Conservation (phyloP, 139 green algal species). For the Chlamydomonas asymmetrica region DNA sequence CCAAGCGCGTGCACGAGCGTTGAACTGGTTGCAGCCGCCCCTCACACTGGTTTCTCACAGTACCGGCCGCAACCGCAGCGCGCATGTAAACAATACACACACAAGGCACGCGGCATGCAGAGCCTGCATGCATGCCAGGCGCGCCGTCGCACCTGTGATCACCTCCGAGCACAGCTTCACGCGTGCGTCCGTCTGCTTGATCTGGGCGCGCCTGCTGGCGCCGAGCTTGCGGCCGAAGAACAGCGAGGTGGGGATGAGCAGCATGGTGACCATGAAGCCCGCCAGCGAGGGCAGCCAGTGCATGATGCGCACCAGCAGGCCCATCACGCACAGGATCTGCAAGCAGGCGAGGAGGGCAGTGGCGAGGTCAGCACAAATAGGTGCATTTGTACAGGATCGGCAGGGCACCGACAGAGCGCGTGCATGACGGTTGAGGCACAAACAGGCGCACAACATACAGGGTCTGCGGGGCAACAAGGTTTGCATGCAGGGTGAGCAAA, state of each 20-base stretch:
- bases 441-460: no score
- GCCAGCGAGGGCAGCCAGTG: conserved; percentile 63
- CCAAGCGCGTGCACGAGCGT: no score
- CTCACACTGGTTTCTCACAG: no score
- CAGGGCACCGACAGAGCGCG: not conserved
- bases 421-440: no score
- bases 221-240: conserved; percentile 63
- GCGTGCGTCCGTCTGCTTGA: conserved; percentile 72
- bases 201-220: conserved; percentile 37
- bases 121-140: no score
- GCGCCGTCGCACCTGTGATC: conserved; percentile 76
- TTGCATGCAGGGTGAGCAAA: no score
- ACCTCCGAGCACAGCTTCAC: conserved; percentile 83
- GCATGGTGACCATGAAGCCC: conserved; percentile 70
- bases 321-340: conserved; percentile 80
- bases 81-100: not conserved
- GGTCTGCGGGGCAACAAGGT: no score
- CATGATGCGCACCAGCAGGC: conserved; percentile 77
- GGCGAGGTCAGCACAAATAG: no score
- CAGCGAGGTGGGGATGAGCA: conserved; percentile 75
- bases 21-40: no score
- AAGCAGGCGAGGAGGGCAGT: not conserved
- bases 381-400: not conserved
- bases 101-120: no score
- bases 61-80: no score